phyloP scores from a whole-genome alignment of 352 stramenopile species.

The Pythium apleroticum region DNA sequence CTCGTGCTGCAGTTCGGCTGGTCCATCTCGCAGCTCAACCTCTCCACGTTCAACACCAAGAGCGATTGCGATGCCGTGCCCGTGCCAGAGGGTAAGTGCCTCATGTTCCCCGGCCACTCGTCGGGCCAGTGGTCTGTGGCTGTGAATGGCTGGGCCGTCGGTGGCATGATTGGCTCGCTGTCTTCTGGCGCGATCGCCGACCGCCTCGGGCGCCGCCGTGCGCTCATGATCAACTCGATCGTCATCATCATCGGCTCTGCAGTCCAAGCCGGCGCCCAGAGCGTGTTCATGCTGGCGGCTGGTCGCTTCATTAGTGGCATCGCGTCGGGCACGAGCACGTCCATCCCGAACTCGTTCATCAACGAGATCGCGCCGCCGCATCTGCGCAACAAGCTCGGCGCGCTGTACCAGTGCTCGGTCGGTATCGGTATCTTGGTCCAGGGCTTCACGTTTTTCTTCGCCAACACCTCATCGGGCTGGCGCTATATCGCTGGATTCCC shows the following conservation, averaged over 20 bases:
- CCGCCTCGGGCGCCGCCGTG: constrained; percentile 31
- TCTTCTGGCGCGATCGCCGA: constrained; percentile 30
- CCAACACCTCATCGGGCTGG: constrained; percentile 47
- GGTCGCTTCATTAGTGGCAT: constrained; percentile 42
- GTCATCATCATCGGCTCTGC: constrained; percentile 37
- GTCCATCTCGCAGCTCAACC: constrained; percentile 67
- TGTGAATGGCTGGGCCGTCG: constrained; percentile 45
- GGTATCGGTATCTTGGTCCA: constrained; percentile 48
- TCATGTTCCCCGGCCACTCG: constrained; percentile 38
- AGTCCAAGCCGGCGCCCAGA: constrained; percentile 28
- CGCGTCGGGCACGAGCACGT: constrained; percentile 36
- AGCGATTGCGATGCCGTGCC: constrained; percentile 40
- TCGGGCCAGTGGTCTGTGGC: constrained; percentile 37
- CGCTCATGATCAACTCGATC: constrained; percentile 34
- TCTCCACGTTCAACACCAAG: constrained; percentile 54
- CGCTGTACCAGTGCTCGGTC: constrained; percentile 47
- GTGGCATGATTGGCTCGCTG: constrained; percentile 42
- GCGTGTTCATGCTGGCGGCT: constrained; percentile 35
- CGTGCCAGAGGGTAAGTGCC: constrained; percentile 31
- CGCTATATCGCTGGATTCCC: constrained; percentile 60
- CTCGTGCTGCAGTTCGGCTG: constrained; percentile 56
- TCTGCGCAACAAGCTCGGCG: constrained; percentile 33
- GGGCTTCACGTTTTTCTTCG: constrained; percentile 55
- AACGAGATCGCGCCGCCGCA: constrained; percentile 49
- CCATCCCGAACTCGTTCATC: constrained; percentile 36